phyloP scores from a whole-genome alignment of 2,329 filamentous ascomycete species.

The Sporothrix schenckii region DNA sequence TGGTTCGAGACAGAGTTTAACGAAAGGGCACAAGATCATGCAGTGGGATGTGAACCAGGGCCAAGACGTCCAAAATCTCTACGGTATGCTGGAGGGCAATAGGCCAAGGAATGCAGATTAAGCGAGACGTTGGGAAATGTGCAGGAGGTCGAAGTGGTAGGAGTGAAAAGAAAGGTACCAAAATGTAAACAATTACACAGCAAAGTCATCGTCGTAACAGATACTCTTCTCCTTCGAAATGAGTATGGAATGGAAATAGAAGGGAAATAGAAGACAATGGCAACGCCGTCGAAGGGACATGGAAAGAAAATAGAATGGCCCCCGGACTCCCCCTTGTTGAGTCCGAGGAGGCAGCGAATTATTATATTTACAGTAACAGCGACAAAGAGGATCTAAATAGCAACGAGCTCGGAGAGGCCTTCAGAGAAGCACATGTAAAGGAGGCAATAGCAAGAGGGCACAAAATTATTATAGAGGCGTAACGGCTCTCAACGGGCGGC shows the following conservation, averaged over 20 bases:
- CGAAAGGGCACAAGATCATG: conserved; percentile 5
- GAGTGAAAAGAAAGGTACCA: neutral
- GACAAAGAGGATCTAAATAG: neutral
- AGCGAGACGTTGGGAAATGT: conserved; percentile 9
- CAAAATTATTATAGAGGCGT: neutral
- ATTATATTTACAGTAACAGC: neutral
- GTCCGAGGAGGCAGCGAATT: conserved; percentile 4
- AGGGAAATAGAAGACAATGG: neutral
- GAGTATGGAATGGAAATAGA: neutral
- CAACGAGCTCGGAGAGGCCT: neutral
- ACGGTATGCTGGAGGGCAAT: neutral
- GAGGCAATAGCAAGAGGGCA: neutral
- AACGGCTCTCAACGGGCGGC: neutral
- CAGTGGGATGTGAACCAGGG: neutral
- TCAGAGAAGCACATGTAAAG: neutral
- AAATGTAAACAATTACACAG: neutral
- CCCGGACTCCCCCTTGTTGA: conserved; percentile 22
- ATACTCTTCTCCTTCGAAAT: neutral
- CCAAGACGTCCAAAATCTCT: too few species aligned
- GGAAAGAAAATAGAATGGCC: neutral
- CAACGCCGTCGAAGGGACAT: neutral
- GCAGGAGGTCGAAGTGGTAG: too few species aligned
- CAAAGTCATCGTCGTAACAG: neutral
- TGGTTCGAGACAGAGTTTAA: neutral
- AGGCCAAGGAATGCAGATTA: neutral